A percentile compares a stretch with the other conserved stretches of the same genome.
These are phyloP conservation scores for Trichocomaceae sp. DNA, from an alignment of 2,329 filamentous ascomycete species.

Conservation along the genomic window DNA sequence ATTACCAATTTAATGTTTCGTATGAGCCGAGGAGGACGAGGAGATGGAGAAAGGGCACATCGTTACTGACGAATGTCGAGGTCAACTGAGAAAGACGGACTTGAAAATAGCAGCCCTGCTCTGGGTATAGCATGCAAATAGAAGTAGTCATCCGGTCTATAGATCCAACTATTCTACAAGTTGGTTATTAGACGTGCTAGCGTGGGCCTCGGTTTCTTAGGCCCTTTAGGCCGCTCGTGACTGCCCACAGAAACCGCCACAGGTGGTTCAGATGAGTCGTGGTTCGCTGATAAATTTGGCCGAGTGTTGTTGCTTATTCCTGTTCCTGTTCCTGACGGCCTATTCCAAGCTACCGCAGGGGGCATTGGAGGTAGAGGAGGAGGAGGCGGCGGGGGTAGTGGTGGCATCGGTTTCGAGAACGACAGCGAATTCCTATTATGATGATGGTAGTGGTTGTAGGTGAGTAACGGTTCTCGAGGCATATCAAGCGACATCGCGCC, in stretches of 20 bases:
- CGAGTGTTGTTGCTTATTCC: not conserved
- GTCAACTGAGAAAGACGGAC: not conserved
- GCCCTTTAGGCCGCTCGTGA: not conserved
- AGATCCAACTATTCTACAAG: constrained; percentile 7
- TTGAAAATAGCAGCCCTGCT: not conserved
- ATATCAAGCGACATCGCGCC: constrained; percentile 9
- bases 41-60: not conserved
- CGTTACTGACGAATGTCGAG: not conserved
- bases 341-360: not conserved
- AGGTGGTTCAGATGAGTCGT: not conserved
- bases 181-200: constrained; percentile 31
- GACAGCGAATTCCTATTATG: constrained; percentile 7
- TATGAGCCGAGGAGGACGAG: not conserved
- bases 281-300: not conserved
- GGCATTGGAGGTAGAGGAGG: not conserved
- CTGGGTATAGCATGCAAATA: not conserved
- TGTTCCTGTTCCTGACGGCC: not conserved
- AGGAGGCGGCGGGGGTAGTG: not conserved
- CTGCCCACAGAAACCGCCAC: not conserved
- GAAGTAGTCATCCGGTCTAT: not conserved
- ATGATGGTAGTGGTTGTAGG: not conserved
- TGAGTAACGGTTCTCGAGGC: constrained; percentile 5
- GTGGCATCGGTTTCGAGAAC: constrained; percentile 2
- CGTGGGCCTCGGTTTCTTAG: constrained; percentile 26
- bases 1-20: not conserved